Conservation (phyloP, 2,329 filamentous ascomycete species). For the Apiospora kogelbergensis region DNA sequence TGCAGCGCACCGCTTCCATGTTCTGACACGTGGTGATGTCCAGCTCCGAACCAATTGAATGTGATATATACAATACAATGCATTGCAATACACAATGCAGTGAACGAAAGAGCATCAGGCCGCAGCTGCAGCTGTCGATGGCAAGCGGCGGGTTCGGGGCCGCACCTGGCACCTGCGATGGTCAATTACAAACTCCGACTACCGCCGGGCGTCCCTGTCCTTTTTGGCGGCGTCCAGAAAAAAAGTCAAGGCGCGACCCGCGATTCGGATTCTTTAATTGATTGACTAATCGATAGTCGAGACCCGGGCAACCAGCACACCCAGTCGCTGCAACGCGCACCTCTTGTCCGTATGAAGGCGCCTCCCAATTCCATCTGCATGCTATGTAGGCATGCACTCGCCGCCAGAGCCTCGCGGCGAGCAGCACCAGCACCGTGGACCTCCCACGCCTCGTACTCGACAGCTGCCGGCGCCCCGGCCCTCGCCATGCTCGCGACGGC, state of each 20-base stretch:
- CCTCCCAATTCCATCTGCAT: constrained; percentile 26
- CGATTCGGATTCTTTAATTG: not conserved
- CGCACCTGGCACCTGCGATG: not conserved
- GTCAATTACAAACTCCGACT: not conserved
- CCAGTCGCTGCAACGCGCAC: not conserved
- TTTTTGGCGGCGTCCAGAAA: not conserved
- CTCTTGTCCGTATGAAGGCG: constrained; percentile 25
- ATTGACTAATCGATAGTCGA: not conserved
- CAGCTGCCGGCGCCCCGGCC: constrained; percentile 4
- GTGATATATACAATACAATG: no score
- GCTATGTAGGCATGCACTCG: constrained; percentile 30
- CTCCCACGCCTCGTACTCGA: constrained; percentile 18
- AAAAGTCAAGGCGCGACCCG: not conserved
- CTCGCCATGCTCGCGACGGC: not conserved
- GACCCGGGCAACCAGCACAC: not conserved
- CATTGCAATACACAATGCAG: no score
- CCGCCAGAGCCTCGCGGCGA: constrained; percentile 19
- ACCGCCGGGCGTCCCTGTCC: not conserved
- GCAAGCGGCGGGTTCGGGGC: no score
- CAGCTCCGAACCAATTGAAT: no score
- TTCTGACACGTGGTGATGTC: not conserved
- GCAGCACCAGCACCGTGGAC: constrained; percentile 21
- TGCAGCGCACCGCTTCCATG: not conserved
- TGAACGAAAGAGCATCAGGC: no score
- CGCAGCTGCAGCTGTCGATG: no score